Base-by-base conservation (phyloP, 768 basidiomycete genomes). In the Daedalea quercina region DNA sequence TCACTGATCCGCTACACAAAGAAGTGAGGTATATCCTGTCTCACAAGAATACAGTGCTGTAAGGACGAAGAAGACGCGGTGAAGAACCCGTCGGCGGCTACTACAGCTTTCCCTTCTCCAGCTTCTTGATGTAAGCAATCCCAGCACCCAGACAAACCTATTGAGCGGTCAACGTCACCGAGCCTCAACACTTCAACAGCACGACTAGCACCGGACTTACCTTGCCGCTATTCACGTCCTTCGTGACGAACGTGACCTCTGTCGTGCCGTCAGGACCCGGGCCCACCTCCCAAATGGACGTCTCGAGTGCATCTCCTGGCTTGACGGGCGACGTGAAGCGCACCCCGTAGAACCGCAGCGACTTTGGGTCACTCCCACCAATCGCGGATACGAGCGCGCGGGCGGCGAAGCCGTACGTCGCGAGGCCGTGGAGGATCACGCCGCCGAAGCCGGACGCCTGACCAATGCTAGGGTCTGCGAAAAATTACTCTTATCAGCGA, bases 321-420 rank as follows among this genome's bases (percentile, higher is more conserved):
- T 79, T 84, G 11, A 93, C 89, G 26, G 90, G 91, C 1, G 86
- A 75, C 0, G 89, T 90, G 73, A 94, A 94, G 24, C 87, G 75
- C 26, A 76, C 83, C 13, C 84, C 84, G 62, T 87, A 86, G 59
- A 81, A 73, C 55, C 76, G 81, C 55, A 94, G 70, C 1, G 84
- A 73, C 3, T 72, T 71, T 2, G 85, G 76, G 57, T 87, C 79
- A 42, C 77, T 77, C 0, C 74, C 77, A 0, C 81, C 88, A 12
- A 84, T 75, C 1, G 76, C 74, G 53, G 77, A 76, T 55, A 94
- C 73, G 50, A 94, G 68, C 1, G 81, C 87, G 41, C 90, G 82
- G 2, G 88, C 92, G 8, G 76, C 86, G 63, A 91, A 91, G 9
- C 91, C 91, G 64, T 79, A 93, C 0, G 85, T 81, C 19, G 86